These are phyloP conservation scores for Penicillium argentinense DNA, from an alignment of 495 filamentous ascomycete species.

Conservation along the genomic window DNA sequence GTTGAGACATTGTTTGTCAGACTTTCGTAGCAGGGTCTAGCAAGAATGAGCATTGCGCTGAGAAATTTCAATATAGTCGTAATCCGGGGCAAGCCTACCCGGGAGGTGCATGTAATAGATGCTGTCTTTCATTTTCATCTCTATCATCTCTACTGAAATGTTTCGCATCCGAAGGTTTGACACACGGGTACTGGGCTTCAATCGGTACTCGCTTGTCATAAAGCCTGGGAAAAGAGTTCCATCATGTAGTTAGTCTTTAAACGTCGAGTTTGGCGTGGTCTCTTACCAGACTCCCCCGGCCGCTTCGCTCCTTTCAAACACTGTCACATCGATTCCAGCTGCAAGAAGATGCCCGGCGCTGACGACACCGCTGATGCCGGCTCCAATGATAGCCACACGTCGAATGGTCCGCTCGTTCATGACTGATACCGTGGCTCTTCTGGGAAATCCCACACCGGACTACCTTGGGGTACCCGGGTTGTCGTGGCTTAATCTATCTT, in stretches of 20 bases:
- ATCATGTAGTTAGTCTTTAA: not conserved
- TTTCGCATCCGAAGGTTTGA: slow-evolving; percentile 42
- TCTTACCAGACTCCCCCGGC: slow-evolving; percentile 63
- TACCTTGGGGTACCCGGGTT: too few species aligned
- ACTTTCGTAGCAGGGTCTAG: slow-evolving; percentile 57
- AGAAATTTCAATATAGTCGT: not conserved
- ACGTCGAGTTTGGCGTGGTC: not conserved
- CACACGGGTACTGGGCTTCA: slow-evolving; percentile 57
- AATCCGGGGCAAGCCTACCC: slow-evolving; percentile 29
- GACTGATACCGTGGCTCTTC: not conserved
- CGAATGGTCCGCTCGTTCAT: slow-evolving; percentile 17
- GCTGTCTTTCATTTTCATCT: slow-evolving; percentile 21
- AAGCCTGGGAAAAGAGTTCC: slow-evolving; percentile 35
- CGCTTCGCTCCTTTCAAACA: slow-evolving; percentile 61
- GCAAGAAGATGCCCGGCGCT: slow-evolving; percentile 61
- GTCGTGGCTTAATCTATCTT: too few species aligned
- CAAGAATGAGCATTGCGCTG: slow-evolving; percentile 3
- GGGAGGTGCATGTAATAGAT: slow-evolving; percentile 50
- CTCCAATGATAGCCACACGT: slow-evolving; percentile 65
- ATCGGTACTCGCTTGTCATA: slow-evolving; percentile 58
- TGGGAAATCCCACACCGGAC: too few species aligned
- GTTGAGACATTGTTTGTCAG: slow-evolving; percentile 68
- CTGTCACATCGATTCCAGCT: slow-evolving; percentile 58
- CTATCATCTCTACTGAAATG: slow-evolving; percentile 20
- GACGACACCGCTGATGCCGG: slow-evolving; percentile 66